phyloP scores from a whole-genome alignment of 257 asterid species.

The Capsicum rhomboideum region DNA sequence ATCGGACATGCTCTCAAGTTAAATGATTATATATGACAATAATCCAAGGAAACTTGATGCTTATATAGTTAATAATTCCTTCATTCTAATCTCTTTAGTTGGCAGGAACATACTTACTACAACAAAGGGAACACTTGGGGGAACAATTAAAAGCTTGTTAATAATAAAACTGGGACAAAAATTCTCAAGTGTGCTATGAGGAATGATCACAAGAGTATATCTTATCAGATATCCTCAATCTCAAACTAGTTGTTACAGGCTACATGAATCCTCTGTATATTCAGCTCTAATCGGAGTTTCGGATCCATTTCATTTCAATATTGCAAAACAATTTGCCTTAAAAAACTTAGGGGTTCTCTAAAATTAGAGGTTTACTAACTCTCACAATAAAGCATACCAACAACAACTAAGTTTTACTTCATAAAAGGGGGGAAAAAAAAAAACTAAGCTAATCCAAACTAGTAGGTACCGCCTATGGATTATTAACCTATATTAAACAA shows the following conservation, averaged over 20 bases:
- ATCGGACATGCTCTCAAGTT: background rate
- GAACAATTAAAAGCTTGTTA: background rate
- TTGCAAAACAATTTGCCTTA: background rate
- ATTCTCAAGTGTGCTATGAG: background rate
- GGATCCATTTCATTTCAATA: background rate
- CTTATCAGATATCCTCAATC: background rate
- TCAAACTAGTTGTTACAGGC: background rate
- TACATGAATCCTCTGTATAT: background rate
- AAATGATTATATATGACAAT: background rate
- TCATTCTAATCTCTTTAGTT: background rate
- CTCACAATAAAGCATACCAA: background rate
- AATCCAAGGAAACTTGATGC: background rate
- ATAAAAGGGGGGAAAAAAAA: background rate
- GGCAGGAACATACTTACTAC: background rate
- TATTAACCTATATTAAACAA: no score
- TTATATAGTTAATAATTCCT: background rate
- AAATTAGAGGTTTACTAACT: background rate
- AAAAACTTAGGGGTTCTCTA: background rate
- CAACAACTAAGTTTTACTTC: background rate
- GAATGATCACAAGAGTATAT: background rate
- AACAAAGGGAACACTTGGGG: background rate
- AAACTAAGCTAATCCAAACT: background rate
- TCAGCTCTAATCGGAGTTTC: background rate
- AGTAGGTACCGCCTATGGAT: background rate
- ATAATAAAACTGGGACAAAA: background rate